phyloP scores from a whole-genome alignment of 176 grass and related monocot genomes.

The Lolium rigidum region DNA sequence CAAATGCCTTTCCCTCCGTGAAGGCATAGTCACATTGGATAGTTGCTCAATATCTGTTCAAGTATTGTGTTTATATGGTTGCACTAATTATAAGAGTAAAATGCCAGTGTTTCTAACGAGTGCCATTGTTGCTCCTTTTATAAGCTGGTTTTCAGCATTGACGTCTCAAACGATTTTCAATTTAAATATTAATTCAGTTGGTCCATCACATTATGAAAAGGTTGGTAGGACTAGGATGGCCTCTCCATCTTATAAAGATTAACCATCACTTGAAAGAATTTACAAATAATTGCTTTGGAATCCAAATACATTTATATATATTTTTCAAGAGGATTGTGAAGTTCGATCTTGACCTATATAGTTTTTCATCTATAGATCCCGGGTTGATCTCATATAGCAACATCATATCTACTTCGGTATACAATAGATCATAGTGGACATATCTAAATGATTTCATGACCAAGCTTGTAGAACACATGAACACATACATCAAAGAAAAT shows the following conservation, averaged over 20 bases:
- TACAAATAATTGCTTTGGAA: not conserved
- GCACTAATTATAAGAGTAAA: not conserved
- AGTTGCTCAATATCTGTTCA: not conserved
- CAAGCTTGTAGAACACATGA: not conserved
- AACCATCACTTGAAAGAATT: not conserved
- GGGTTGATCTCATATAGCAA: not conserved
- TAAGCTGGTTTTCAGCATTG: not conserved
- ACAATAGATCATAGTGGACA: not conserved
- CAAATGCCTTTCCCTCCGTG: not conserved
- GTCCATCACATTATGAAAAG: not conserved
- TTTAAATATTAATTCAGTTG: not conserved
- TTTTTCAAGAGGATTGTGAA: not conserved
- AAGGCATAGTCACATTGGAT: not conserved
- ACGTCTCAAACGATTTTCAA: not conserved
- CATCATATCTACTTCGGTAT: not conserved
- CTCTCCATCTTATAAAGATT: not conserved
- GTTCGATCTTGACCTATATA: not conserved
- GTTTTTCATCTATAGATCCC: too few relatives aligned
- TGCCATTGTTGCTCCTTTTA: not conserved
- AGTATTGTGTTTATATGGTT: not conserved
- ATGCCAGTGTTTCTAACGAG: not conserved
- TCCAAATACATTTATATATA: not conserved
- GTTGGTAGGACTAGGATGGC: not conserved
- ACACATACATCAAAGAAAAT: not conserved
- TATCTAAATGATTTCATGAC: not conserved